A percentile compares a stretch with the other conserved stretches of the same genome.
Conservation (phyloP, 2,329 filamentous ascomycete species). For the Zymoseptoria ardabiliae region DNA sequence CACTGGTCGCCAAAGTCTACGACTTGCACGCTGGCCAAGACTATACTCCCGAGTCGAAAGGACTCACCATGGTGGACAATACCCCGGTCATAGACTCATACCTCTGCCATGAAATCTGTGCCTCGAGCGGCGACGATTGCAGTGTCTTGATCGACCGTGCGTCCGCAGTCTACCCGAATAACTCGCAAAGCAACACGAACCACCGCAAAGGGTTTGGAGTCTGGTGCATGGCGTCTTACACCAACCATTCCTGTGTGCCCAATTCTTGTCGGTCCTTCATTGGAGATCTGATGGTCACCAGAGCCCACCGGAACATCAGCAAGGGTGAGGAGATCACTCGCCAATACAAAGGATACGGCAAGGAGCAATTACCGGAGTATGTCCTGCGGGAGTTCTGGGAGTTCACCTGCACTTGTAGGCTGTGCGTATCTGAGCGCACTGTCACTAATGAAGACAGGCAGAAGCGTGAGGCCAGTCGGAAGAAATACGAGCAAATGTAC, state of each 20-base stretch:
- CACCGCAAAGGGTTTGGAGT: slow-evolving; percentile 1
- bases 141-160: slow-evolving; percentile 1
- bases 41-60: background rate
- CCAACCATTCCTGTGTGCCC: slow-evolving; percentile 13
- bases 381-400: slow-evolving; percentile 3
- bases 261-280: slow-evolving; percentile 11
- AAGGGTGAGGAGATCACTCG: slow-evolving; percentile 13
- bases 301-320: slow-evolving; percentile 5
- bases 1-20: slow-evolving; percentile 2
- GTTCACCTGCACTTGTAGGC: slow-evolving; percentile 5
- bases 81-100: slow-evolving; percentile 10
- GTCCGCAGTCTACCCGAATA: background rate
- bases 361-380: slow-evolving; percentile 1
- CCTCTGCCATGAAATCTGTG: slow-evolving; percentile 8
- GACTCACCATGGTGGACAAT: slow-evolving; percentile 1
- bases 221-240: slow-evolving; percentile 5
- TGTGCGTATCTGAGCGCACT: slow-evolving; percentile 2
- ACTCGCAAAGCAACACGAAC: background rate
- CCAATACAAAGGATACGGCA: slow-evolving; percentile 4
- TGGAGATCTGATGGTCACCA: slow-evolving; percentile 7
- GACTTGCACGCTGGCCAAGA: slow-evolving; percentile 4
- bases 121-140: too few species aligned
- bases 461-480: slow-evolving; percentile 1
- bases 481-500: background rate
- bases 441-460: background rate